Evolutionary conservation across 805 yeast species (phyloP), one percentile per base, ranked within the genome.

Genomic region (Lipomyces orientalis): DNA sequence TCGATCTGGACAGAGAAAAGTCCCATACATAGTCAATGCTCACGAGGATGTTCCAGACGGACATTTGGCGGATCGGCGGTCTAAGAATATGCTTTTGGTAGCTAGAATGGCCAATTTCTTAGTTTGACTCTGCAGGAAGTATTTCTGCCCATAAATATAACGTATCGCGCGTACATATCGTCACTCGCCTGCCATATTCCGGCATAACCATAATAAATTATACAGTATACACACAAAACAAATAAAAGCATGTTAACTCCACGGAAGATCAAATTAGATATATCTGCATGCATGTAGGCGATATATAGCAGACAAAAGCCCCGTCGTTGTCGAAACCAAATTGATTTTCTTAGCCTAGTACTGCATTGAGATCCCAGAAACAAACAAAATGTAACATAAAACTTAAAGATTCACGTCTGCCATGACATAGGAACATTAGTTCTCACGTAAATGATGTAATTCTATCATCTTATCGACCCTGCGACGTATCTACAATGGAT

Each of bases 401-500:
- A 43, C n/a, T 7, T 43, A 16, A 16, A n/a, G n/a, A 19, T 16
- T n/a, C 9, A n/a, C 22, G 7, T 43, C 19, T 37, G n/a, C 8
- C 25, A 19, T 16, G 49, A 16, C 22, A 31, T 25, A 52, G 22
- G 4, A 4, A 25, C 55, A 52, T 0, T 25, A 25, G 22, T 9
- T 7, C 55, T 25, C 55, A 25, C 22, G 55, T 14, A 52, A 52
- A 10, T 6, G 22, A 31, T 52, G 6, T 8, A 52, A 6, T 19
- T 25, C 55, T 35, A 35, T 58, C 61, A 35, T 34, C 31, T 35
- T 54, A 39, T 58, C 19, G 12, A 25, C 12, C 61, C 22, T 29
- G 12, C 31, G 16, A 22, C 55, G 12, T 10, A 19, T 51, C 59
- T 54, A 68, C 60, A 69, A 49, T 31, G 60, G 43, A 19, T 69